Percentiles rank a stretch among this genome's conserved stretches.
These are phyloP conservation scores for Tetrapisispora pingtungensis DNA, from an alignment of 805 yeast genomes.

Conservation along the genomic window DNA sequence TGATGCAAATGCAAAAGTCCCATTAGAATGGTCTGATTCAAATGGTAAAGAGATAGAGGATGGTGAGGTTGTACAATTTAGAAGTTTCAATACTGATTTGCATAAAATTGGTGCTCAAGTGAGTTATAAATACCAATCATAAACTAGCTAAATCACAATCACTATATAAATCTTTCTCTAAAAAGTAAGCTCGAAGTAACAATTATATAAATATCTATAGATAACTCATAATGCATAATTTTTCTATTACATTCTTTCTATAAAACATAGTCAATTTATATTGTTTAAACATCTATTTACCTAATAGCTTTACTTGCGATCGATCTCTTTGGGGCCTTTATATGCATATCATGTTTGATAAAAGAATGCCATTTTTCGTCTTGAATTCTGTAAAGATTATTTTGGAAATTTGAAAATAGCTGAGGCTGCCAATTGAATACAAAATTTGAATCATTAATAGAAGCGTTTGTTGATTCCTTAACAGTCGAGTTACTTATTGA, in stretches of 20 bases:
- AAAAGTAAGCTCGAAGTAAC: not conserved
- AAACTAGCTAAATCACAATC: too few species aligned
- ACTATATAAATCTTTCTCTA: too few species aligned
- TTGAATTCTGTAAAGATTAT: conserved; percentile 17
- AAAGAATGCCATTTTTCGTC: conserved; percentile 26
- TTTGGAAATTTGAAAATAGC: conserved; percentile 10
- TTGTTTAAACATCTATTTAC: not conserved
- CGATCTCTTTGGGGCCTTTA: conserved; percentile 10
- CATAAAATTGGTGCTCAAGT: conserved; percentile 71
- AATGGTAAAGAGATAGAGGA: conserved; percentile 41
- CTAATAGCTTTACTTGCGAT: conserved; percentile 3
- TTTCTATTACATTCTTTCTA: too few species aligned
- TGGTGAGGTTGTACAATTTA: conserved; percentile 59
- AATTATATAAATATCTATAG: not conserved
- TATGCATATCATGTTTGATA: conserved; percentile 17
- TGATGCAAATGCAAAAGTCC: conserved; percentile 55
- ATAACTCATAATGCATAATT: not conserved
- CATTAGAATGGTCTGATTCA: conserved; percentile 78
- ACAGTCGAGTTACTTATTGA: not conserved
- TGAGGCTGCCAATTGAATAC: conserved; percentile 10
- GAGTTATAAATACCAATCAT: conserved; percentile 24
- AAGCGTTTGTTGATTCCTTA: not conserved
- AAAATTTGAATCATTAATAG: conserved; percentile 3
- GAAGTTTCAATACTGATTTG: conserved; percentile 53
- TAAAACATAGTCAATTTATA: not conserved